Evolutionary conservation across 441 rosid species (phyloP).

Genomic region (Euphorbia corollata): DNA sequence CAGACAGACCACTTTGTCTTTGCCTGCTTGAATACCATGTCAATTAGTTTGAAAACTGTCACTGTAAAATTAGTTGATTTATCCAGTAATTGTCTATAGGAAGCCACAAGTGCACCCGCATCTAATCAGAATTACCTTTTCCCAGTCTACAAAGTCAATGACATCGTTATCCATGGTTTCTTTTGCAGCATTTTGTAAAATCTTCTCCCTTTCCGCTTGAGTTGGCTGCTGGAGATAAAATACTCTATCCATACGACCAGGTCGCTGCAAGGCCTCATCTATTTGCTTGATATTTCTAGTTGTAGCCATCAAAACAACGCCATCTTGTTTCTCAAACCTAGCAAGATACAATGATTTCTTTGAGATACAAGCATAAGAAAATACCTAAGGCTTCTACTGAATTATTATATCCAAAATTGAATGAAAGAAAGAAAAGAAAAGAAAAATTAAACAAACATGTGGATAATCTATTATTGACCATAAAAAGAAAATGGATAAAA

Average conservation of each 20-base stretch:
- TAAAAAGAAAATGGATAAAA: not conserved
- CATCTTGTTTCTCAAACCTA: slow-evolving; percentile 97
- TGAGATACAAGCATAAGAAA: slow-evolving; percentile 10
- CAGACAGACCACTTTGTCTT: no score
- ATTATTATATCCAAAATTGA: not conserved
- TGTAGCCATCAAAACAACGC: slow-evolving; percentile 97
- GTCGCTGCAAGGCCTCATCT: slow-evolving; percentile 87
- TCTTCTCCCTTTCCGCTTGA: slow-evolving; percentile 85
- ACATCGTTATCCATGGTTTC: slow-evolving; percentile 86
- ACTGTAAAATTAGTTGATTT: slow-evolving; percentile 1
- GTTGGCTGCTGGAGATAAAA: slow-evolving; percentile 91
- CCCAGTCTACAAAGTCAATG: slow-evolving; percentile 78
- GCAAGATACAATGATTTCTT: slow-evolving; percentile 11
- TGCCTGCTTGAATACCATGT: not conserved
- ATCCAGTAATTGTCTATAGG: not conserved
- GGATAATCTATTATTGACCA: not conserved
- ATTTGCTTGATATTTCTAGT: slow-evolving; percentile 84
- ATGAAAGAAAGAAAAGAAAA: no score
- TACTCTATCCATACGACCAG: slow-evolving; percentile 96
- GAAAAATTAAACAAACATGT: no score
- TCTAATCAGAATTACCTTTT: slow-evolving; percentile 46
- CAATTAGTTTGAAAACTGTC: not conserved
- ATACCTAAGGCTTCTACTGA: not conserved
- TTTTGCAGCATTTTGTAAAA: slow-evolving; percentile 64
- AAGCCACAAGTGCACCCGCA: not conserved